phyloP scores from a whole-genome alignment of 805 yeast genomes.

The Ogataea corticis region DNA sequence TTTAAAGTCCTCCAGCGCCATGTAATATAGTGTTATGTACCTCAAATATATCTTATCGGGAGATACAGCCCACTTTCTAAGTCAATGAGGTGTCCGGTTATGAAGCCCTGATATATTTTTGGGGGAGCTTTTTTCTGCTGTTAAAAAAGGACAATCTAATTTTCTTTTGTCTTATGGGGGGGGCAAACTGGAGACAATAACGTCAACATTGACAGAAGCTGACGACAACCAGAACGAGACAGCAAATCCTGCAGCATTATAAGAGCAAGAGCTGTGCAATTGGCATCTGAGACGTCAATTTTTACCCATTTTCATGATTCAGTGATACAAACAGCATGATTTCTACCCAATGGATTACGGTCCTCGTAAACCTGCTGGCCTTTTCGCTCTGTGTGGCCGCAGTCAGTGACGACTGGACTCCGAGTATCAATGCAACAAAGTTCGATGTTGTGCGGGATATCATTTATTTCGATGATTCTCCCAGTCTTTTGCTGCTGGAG shows the following conservation, averaged over 20 bases:
- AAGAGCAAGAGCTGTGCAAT: too few species aligned
- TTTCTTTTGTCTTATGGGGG: not conserved
- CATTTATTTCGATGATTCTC: slow-evolving; percentile 56
- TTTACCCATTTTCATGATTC: not conserved
- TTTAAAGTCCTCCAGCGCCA: too few species aligned
- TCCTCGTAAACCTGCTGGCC: slow-evolving; percentile 4
- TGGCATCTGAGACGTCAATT: not conserved
- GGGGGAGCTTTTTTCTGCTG: slow-evolving; percentile 3
- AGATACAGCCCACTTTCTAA: not conserved
- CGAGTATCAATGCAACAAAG: slow-evolving; percentile 19
- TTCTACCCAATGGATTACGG: not conserved
- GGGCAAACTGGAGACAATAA: not conserved
- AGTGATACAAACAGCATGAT: not conserved
- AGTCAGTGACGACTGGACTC: slow-evolving; percentile 18
- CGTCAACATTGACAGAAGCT: too few species aligned
- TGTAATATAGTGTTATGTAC: not conserved
- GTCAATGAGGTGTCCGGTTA: slow-evolving; percentile 1
- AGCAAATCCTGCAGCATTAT: too few species aligned
- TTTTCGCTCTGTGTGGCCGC: slow-evolving; percentile 5
- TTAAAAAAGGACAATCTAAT: too few species aligned
- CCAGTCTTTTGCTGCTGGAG: slow-evolving; percentile 40
- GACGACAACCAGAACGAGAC: too few species aligned
- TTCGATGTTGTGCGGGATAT: slow-evolving; percentile 17
- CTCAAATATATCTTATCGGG: too few species aligned
- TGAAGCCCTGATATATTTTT: not conserved